Evolutionary conservation across 257 asterid species (phyloP).

Genomic region (Misopates orontium): DNA sequence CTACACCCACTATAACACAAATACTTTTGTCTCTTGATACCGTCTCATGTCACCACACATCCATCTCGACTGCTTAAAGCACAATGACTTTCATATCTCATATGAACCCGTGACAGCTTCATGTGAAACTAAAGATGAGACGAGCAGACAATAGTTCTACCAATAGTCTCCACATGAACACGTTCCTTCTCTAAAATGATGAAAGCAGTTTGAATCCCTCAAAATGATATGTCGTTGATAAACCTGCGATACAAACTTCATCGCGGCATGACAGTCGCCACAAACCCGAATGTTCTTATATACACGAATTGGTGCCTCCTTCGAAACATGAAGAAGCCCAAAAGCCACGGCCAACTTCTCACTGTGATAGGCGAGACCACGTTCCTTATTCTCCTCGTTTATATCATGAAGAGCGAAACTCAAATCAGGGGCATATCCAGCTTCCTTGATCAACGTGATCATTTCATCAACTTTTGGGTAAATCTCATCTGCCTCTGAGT

Average conservation of each 20-base stretch:
- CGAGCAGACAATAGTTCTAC: slow-evolving; percentile 31
- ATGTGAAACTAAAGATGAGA: neutral
- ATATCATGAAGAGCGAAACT: slow-evolving; percentile 67
- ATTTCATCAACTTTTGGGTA: slow-evolving; percentile 52
- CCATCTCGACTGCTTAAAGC: no score
- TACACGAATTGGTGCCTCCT: slow-evolving; percentile 51
- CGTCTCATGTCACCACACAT: no score
- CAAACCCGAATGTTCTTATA: slow-evolving; percentile 73
- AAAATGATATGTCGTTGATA: slow-evolving; percentile 46
- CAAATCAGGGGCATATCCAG: slow-evolving; percentile 69
- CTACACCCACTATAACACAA: no score
- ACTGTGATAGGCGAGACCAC: slow-evolving; percentile 61
- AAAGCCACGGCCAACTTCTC: slow-evolving; percentile 86
- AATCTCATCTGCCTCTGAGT: slow-evolving; percentile 42
- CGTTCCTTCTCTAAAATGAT: slow-evolving; percentile 60
- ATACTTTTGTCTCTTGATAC: no score
- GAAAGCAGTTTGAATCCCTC: slow-evolving; percentile 77
- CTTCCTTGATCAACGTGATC: slow-evolving; percentile 48
- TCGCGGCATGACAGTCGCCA: slow-evolving; percentile 75
- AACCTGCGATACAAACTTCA: slow-evolving; percentile 56
- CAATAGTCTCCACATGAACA: slow-evolving; percentile 77
- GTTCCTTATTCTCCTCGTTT: slow-evolving; percentile 60
- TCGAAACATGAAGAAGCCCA: slow-evolving; percentile 50
- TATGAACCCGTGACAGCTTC: no score
- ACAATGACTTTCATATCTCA: no score